Percentiles rank a stretch among this genome's conserved stretches.
These are phyloP conservation scores for Psilocybe mexicana DNA, from an alignment of 1,284 basidiomycete species.

Conservation along the genomic window DNA sequence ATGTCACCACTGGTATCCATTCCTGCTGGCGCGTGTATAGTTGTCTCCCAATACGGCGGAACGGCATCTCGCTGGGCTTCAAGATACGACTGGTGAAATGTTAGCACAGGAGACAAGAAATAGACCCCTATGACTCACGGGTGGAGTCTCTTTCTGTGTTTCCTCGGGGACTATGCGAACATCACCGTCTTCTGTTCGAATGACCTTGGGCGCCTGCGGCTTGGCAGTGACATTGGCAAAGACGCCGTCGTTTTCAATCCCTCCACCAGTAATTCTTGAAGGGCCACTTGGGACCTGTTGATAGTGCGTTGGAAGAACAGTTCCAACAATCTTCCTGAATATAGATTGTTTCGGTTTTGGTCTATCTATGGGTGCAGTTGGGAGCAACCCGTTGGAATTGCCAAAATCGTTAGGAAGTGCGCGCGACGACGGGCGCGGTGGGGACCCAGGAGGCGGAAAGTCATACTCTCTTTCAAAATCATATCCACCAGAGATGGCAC, in stretches of 20 bases:
- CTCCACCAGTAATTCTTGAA: conserved; percentile 61
- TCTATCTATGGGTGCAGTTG: conserved; percentile 48
- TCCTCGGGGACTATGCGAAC: conserved; percentile 76
- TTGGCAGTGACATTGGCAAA: conserved; percentile 96
- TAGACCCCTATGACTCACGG: conserved; percentile 52
- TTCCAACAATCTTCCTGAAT: conserved; percentile 63
- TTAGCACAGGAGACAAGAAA: background rate
- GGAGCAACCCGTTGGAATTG: conserved; percentile 79
- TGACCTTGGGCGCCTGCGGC: conserved; percentile 54
- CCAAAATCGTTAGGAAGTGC: conserved; percentile 73
- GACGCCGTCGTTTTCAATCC: conserved; percentile 89
- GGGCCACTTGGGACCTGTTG: conserved; percentile 51
- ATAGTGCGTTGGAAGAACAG: conserved; percentile 77
- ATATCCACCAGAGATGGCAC: conserved; percentile 48
- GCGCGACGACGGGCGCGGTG: conserved; percentile 59
- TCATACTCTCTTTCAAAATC: conserved; percentile 85
- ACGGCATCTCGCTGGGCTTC: conserved; percentile 89
- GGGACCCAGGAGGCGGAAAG: conserved; percentile 79
- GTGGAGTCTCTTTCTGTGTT: conserved; percentile 79
- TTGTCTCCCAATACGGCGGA: conserved; percentile 97
- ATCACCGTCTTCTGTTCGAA: conserved; percentile 59
- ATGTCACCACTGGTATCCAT: conserved; percentile 58
- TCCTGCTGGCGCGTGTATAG: conserved; percentile 74
- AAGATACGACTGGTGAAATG: conserved; percentile 70
- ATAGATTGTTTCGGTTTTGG: conserved; percentile 48